Conservation (phyloP, 352 stramenopile species). For the Phytopythium aichiense region DNA sequence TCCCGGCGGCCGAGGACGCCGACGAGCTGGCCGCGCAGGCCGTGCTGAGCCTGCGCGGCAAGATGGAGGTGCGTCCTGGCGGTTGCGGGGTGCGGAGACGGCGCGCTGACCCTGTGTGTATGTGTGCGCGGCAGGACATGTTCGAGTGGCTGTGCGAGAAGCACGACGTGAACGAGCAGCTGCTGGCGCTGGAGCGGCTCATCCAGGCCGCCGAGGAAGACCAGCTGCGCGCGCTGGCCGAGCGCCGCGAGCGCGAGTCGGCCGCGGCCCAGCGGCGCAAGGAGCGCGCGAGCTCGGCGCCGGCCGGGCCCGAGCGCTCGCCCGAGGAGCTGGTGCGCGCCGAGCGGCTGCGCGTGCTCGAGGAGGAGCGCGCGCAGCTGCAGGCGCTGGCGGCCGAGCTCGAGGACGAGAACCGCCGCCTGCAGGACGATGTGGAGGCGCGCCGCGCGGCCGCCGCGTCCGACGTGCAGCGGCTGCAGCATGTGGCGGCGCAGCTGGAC, state of each 20-base stretch:
- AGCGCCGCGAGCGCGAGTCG: slow-evolving; percentile 15
- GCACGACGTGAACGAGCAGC: slow-evolving; percentile 42
- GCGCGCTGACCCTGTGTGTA: neutral
- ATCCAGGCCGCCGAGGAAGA: slow-evolving; percentile 39
- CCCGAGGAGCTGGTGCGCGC: slow-evolving; percentile 36
- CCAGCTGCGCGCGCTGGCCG: slow-evolving; percentile 29
- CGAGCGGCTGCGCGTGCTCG: slow-evolving; percentile 46
- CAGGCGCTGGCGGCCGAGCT: slow-evolving; percentile 33
- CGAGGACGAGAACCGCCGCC: slow-evolving; percentile 36
- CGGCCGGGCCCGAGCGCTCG: slow-evolving; percentile 10
- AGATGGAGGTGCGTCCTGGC: slow-evolving; percentile 29
- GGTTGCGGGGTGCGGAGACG: too few species aligned
- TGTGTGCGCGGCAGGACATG: slow-evolving; percentile 10
- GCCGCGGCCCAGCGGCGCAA: slow-evolving; percentile 4
- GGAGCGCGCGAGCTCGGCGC: slow-evolving; percentile 8
- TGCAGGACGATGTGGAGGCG: slow-evolving; percentile 34
- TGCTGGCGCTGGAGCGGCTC: slow-evolving; percentile 43
- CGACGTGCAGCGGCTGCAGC: slow-evolving; percentile 41
- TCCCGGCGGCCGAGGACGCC: slow-evolving; percentile 28
- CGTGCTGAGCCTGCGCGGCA: slow-evolving; percentile 45
- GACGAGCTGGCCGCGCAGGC: slow-evolving; percentile 49
- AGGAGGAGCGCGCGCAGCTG: slow-evolving; percentile 45
- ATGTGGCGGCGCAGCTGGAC: slow-evolving; percentile 26
- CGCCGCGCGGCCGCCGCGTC: slow-evolving; percentile 38
- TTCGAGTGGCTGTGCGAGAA: slow-evolving; percentile 51